Evolutionary conservation across 345 rosid species (phyloP), one percentile per base, ranked within the genome.

Genomic region (Hibiscus tridactylites): DNA sequence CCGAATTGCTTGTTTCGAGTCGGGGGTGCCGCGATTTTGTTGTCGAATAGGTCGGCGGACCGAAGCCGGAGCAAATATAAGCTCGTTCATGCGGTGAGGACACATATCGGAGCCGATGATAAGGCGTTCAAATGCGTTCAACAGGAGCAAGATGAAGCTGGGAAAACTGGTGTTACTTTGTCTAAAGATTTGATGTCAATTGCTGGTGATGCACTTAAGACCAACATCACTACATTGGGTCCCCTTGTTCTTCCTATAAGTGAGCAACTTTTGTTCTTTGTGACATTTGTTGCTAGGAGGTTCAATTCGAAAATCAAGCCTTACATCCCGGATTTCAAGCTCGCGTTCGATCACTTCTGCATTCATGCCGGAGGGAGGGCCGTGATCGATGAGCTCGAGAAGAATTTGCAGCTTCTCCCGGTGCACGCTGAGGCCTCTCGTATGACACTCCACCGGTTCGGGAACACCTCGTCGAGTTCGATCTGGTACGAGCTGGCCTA

Each of bases 401-500:
- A 93, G 90, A 93, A 91, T 65, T 74, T 93, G 78, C 90, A 93
- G 83, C 98, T 93, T 66, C 85, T 84, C 2, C 85, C 82, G 1
- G 65, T 24, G 13, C 96, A 90, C 39, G 90, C 82, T 3, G 98
- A 93, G 78, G 93, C 97, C 1, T 93, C 98, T 10, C 75, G 98
- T 12, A 93, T 93, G 98, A 85, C 98, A 1, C 78, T 93, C 60
- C 95, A 90, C 74, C 83, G 96, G 33, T 92, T 92, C 61, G 96
- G 98, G 12, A 92, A 92, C 89, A 92, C 96, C 12, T 89, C 97
- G 0, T 93, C 98, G 0, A 90, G 98, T 79, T 92, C 96, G 0
- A 92, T 92, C 7, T 92, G 98, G 98, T 92, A 92, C 35, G 98
- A 90, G 70, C 46, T 92, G 71, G 97, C 98, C 52, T 92, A 92